Evolutionary conservation across 179 eudicot genomes (phyloP), one percentile per base, ranked within the genome.

Genomic region (Carnegiea gigantea): DNA sequence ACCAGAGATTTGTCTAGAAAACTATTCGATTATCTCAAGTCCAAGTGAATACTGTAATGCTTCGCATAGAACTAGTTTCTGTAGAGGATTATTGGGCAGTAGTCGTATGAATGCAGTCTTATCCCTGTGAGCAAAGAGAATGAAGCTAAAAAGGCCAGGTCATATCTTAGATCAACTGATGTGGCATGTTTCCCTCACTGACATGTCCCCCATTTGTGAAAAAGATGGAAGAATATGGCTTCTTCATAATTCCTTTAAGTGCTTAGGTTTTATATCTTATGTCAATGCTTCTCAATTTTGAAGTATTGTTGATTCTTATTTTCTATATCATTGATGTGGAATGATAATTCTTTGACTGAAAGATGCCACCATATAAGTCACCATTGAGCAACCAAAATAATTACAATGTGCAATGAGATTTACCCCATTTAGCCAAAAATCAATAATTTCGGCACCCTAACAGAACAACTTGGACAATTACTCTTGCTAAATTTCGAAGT

Each of bases 261-360:
- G 12, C 8, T n/a, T 3, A 7, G 57, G 57, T 51, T 18, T 20
- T 57, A 20, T 14, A 57, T 51, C 57, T 51, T 0, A 11, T 51
- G 57, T 51, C 65, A 4, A 4, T 60, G 65, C 1, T 60, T 60
- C 65, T 60, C 14, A 60, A 9, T 21, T 20, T 14, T 12, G 65
- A 60, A 33, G 21, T 60, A 8, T 26, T 6, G 24, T 1, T 4
- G 65, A 60, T 60, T 5, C 9, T 60, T 60, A 7, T 11, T 51
- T 15, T 64, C 72, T 64, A 67, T 14, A 44, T 53, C 28, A 12
- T 7, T 78, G 38, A 23, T 64, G 3, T n/a, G 24, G 23, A 43
- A 46, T 78, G 73, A 17, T 62, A 7, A 8, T 14, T 70, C 28
- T 84, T 43, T 77, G 59, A 62, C 64, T 79, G 14, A 77, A 40